Evolutionary conservation across 148 eudicot genomes (phyloP).

Genomic region (Fallopia convolvulus): DNA sequence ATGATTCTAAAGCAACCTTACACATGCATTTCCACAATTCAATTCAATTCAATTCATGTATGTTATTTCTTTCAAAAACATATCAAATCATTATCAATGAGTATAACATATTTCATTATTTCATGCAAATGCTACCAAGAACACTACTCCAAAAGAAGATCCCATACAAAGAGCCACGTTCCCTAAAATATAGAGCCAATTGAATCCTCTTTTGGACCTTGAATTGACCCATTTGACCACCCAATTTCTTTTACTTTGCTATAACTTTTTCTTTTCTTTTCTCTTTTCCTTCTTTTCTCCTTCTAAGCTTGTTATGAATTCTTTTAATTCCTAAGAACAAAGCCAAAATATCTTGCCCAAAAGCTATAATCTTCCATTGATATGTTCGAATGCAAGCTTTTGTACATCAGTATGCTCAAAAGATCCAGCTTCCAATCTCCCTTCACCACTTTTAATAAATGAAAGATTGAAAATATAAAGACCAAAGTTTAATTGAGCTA

Average conservation of each 20-base stretch:
- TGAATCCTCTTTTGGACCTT: constrained; percentile 46
- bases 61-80: not conserved
- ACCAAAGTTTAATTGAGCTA: not conserved
- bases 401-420: not conserved
- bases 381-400: constrained; percentile 5
- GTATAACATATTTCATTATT: not conserved
- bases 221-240: constrained; percentile 24
- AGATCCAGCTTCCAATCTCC: not conserved
- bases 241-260: constrained; percentile 14
- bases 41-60: not conserved
- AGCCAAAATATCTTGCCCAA: not conserved
- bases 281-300: not conserved
- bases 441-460: not conserved
- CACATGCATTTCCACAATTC: not conserved
- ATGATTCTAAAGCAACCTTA: not conserved
- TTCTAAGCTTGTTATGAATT: not conserved
- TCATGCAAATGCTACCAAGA: not conserved
- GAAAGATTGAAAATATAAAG: not conserved
- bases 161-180: constrained; percentile 21
- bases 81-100: not conserved
- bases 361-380: constrained; percentile 7
- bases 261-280: not conserved
- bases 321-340: not conserved
- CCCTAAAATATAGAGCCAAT: constrained; percentile 61
- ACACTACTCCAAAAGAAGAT: not conserved